These are phyloP conservation scores for Mycocentrospora acerina DNA, from an alignment of 2,329 filamentous ascomycete species.

Conservation along the genomic window DNA sequence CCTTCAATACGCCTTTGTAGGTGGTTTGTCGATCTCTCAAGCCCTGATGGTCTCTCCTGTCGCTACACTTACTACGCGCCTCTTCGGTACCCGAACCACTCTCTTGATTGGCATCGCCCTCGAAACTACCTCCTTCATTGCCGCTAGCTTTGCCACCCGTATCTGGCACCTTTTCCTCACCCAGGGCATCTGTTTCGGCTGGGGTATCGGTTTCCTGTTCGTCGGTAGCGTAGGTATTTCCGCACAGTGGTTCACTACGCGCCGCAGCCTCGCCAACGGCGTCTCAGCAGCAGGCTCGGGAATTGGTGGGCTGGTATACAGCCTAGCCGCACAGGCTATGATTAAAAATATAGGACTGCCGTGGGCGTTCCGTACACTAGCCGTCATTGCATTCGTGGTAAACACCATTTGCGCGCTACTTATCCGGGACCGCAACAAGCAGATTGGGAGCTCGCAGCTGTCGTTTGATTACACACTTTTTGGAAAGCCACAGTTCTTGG, in stretches of 20 bases:
- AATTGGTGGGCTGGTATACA: conserved; percentile 72
- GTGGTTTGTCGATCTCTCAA: conserved; percentile 66
- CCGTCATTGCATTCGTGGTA: conserved; percentile 63
- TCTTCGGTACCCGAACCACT: conserved; percentile 64
- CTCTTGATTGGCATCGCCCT: conserved; percentile 66
- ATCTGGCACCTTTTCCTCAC: conserved; percentile 77
- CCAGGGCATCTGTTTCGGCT: conserved; percentile 75
- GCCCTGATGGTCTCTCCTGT: conserved; percentile 70
- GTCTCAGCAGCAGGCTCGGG: conserved; percentile 70
- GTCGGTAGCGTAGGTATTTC: conserved; percentile 67
- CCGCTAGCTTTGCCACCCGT: conserved; percentile 66
- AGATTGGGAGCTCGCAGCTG: conserved; percentile 65
- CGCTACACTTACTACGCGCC: conserved; percentile 62
- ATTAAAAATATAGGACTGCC: conserved; percentile 63
- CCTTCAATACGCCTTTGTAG: conserved; percentile 76
- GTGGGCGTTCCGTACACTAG: conserved; percentile 69
- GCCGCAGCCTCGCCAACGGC: conserved; percentile 69
- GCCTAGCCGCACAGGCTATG: conserved; percentile 67
- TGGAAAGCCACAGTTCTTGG: conserved; percentile 61
- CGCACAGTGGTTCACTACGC: conserved; percentile 73
- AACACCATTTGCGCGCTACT: conserved; percentile 65
- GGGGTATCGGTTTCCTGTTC: conserved; percentile 76
- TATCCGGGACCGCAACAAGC: conserved; percentile 70
- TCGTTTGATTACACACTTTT: conserved; percentile 60
- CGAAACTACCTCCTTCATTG: conserved; percentile 65